Evolutionary conservation across 1,139 yeast species (phyloP).

Genomic region (Yamadazyma diospyri): DNA sequence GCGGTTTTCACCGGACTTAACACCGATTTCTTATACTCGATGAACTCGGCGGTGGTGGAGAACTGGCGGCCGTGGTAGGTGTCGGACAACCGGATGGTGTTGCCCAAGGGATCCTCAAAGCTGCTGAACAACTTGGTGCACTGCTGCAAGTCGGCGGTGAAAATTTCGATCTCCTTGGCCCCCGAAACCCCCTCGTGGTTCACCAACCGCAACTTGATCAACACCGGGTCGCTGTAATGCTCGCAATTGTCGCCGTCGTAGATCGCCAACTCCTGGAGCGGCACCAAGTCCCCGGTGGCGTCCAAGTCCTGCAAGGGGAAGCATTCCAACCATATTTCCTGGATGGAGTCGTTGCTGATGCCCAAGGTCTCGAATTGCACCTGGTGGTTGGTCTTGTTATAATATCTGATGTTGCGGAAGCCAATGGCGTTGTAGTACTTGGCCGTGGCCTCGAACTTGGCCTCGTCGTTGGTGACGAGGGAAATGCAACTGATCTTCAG

Average conservation of each 20-base stretch:
- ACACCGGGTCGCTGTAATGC: constrained; percentile 26
- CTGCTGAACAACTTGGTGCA: constrained; percentile 32
- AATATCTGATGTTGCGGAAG: constrained; percentile 54
- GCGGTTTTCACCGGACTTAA: constrained; percentile 3
- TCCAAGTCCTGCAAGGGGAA: constrained; percentile 57
- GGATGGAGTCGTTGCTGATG: constrained; percentile 58
- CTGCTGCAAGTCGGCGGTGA: constrained; percentile 45
- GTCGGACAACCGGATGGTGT: constrained; percentile 10
- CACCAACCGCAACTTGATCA: constrained; percentile 57
- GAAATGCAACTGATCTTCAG: constrained; percentile 47
- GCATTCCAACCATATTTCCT: constrained; percentile 69
- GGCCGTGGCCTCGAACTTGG: constrained; percentile 43
- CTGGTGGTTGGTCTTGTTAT: constrained; percentile 38
- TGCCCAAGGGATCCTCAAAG: constrained; percentile 16
- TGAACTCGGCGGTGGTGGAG: constrained; percentile 9
- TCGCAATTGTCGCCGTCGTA: constrained; percentile 49
- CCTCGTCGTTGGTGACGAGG: constrained; percentile 51
- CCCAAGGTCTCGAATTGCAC: constrained; percentile 40
- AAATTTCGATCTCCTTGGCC: constrained; percentile 42
- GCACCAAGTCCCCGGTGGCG: constrained; percentile 45
- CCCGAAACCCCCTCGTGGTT: constrained; percentile 14
- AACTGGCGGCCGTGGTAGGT: constrained; percentile 8
- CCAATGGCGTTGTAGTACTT: constrained; percentile 57
- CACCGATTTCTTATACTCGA: constrained; percentile 9
- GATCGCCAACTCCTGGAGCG: constrained; percentile 54